Percentiles rank a stretch among this genome's conserved stretches.
Evolutionary conservation across 148 eudicot species (phyloP).

Genomic region (Diospyros lotus): DNA sequence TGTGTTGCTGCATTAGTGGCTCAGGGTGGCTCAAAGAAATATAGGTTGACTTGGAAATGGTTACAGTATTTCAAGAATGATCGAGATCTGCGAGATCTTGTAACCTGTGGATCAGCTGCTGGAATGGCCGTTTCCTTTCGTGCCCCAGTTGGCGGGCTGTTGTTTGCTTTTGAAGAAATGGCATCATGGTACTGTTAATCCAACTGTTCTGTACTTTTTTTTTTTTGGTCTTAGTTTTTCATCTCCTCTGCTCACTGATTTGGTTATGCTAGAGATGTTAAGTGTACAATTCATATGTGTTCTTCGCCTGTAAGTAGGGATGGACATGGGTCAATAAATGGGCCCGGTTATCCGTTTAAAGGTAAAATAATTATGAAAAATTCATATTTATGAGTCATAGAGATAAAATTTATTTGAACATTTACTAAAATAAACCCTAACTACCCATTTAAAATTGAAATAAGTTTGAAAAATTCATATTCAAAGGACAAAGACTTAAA

Average conservation of each 20-base stretch:
- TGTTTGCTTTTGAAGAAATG: slow-evolving; percentile 98
- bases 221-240: neutral
- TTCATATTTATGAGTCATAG: no score
- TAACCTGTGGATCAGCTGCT: slow-evolving; percentile 88
- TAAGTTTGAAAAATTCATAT: no score
- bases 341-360: no score
- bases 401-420: no score
- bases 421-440: no score
- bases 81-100: slow-evolving; percentile 85
- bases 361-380: no score
- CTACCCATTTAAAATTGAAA: no score
- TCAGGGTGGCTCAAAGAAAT: slow-evolving; percentile 86
- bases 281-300: neutral
- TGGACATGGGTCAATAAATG: no score
- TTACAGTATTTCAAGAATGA: slow-evolving; percentile 75
- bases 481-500: no score
- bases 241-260: neutral
- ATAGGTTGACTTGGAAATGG: slow-evolving; percentile 76
- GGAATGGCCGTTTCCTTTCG: slow-evolving; percentile 98
- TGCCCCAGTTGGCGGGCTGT: slow-evolving; percentile 92
- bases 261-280: neutral
- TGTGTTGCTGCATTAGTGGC: slow-evolving; percentile 66
- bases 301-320: neutral
- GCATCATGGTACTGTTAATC: slow-evolving; percentile 69
- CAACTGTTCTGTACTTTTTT: neutral